Evolutionary conservation across 805 yeast species (phyloP).

Genomic region (Spathaspora sp.): DNA sequence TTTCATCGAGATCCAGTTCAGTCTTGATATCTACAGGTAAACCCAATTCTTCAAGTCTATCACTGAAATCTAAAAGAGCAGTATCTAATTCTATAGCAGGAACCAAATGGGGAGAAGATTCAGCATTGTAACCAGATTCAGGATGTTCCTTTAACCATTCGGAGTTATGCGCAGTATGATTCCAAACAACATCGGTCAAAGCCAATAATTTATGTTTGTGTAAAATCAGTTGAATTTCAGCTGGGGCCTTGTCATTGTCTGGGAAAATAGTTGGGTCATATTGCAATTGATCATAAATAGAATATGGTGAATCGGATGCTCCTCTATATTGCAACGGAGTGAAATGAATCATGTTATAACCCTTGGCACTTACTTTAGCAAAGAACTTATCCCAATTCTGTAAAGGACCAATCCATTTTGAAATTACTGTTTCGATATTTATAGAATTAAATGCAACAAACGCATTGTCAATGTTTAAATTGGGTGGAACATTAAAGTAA

Average conservation of each 20-base stretch:
- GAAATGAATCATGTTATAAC: constrained; percentile 94
- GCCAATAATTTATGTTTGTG: constrained; percentile 61
- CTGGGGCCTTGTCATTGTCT: constrained; percentile 48
- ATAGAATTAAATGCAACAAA: constrained; percentile 73
- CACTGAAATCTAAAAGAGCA: constrained; percentile 63
- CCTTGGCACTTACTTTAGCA: constrained; percentile 59
- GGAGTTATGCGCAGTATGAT: constrained; percentile 92
- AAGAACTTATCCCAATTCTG: constrained; percentile 68
- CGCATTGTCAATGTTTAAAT: constrained; percentile 51
- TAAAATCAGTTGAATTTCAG: constrained; percentile 48
- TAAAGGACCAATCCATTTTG: constrained; percentile 84
- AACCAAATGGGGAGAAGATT: constrained; percentile 84
- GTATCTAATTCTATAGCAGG: constrained; percentile 84
- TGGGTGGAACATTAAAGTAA: constrained; percentile 80
- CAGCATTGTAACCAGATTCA: constrained; percentile 80
- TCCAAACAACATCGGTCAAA: constrained; percentile 88
- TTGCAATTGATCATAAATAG: constrained; percentile 78
- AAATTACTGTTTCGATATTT: constrained; percentile 78
- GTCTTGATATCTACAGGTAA: constrained; percentile 55
- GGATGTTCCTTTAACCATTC: constrained; percentile 83
- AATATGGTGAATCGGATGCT: constrained; percentile 87
- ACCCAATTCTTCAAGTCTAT: constrained; percentile 50
- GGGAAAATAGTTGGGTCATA: constrained; percentile 70
- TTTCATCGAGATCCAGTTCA: constrained; percentile 50
- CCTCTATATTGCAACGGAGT: constrained; percentile 93